Base-by-base conservation (phyloP, 208 protist species). In the Trichomonas vaginalis region DNA sequence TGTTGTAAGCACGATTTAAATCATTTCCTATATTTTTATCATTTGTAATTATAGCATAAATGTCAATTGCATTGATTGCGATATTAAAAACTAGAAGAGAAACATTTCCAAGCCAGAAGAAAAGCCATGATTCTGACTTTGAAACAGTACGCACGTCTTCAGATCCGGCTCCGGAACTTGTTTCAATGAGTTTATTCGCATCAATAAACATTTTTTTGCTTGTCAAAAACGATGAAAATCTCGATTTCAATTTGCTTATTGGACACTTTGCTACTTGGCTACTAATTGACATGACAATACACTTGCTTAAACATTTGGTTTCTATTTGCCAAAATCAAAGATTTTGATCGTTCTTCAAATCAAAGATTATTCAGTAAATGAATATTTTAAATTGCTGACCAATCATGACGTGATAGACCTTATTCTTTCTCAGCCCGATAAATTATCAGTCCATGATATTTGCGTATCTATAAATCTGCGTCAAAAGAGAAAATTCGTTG, bases 1-100 rank as follows among this genome's bases (percentile, higher is more conserved):
- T 48, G n/a, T 90, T 90, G n/a, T 90, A 90, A 23, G 82, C 37
- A 48, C 82, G 82, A 90, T 37, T 90, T 46, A 90, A 48, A 90
- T 48, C 82, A 48, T 27, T 37, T 23, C 82, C 82, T 21, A 90
- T 90, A n/a, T 90, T 48, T 23, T 39, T 90, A 45, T 86, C n/a
- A 48, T 46, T n/a, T 48, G 12, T 45, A 35, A 48, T 35, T 46
- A 14, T 14, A n/a, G 3, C 3, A 48, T 45, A 90, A 90, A 90
- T 48, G n/a, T 90, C 82, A 48, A 90, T 90, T 48, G 82, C 82
- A n/a, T 90, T 90, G 21, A 90, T 90, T 8, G 82, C 82, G 48
- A 90, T 90, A 48, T 90, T 90, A 90, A 39, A 90, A n/a, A 37
- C 82, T 48, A 90, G 42, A 48, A 90, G 42, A n/a, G 82, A 46